Evolutionary conservation across 208 protist species (phyloP).

Genomic region (Trypanosoma mega): DNA sequence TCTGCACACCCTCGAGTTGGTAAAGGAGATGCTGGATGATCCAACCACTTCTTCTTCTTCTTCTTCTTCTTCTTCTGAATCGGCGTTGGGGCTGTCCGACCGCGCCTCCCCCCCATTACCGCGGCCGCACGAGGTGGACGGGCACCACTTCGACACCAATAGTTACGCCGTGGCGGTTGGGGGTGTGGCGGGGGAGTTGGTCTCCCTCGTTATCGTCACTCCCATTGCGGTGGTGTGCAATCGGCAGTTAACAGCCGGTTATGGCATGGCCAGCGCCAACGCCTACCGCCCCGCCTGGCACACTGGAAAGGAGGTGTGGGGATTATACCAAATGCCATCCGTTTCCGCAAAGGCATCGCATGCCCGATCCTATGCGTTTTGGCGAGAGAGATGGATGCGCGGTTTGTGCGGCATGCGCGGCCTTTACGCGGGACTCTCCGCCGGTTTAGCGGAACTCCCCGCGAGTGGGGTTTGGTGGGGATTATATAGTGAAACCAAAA

Average conservation of each 20-base stretch:
- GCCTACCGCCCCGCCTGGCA: conserved; percentile 35
- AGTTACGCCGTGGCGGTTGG: conserved; percentile 56
- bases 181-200: conserved; percentile 73
- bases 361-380: too few species aligned
- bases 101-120: too few species aligned
- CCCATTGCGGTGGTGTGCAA: conserved; percentile 72
- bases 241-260: conserved; percentile 81
- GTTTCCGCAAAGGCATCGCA: too few species aligned
- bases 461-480: conserved; percentile 85
- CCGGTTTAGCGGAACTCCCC: conserved; percentile 66
- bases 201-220: conserved; percentile 58
- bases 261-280: conserved; percentile 63
- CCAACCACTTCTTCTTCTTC: background rate
- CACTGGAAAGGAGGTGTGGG: conserved; percentile 53
- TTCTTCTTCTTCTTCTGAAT: too few species aligned
- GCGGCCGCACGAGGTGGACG: too few species aligned
- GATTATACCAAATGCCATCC: conserved; percentile 34
- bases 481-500: conserved; percentile 75
- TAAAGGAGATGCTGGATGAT: conserved; percentile 52
- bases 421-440: conserved; percentile 68
- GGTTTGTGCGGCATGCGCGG: conserved; percentile 39
- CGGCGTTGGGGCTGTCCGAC: too few species aligned
- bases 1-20: conserved; percentile 70
- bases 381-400: too few species aligned
- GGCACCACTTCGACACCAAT: conserved; percentile 31